Percentiles rank a stretch among this genome's conserved stretches.
These are phyloP conservation scores for Leccinum incarnatum DNA, from an alignment of 768 basidiomycete genomes.

Conservation along the genomic window DNA sequence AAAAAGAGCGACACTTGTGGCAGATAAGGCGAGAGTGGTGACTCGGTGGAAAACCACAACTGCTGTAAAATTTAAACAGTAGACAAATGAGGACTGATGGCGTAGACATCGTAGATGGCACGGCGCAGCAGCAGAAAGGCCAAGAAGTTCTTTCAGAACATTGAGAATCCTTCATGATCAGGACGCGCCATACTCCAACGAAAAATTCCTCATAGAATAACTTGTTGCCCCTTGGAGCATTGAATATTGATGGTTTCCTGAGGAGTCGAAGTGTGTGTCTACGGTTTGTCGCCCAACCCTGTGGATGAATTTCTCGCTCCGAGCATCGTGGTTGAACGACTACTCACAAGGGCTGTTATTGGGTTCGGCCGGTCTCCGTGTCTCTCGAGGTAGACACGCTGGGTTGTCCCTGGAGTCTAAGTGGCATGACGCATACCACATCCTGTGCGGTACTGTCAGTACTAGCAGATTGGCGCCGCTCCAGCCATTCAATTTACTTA, in stretches of 20 bases:
- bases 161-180: slow-evolving; percentile 14
- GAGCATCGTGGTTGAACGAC: too few relatives aligned
- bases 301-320: neutral
- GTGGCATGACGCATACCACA: too few relatives aligned
- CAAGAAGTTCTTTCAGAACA: slow-evolving; percentile 7
- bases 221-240: neutral
- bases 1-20: too few relatives aligned
- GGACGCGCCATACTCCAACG: slow-evolving; percentile 27
- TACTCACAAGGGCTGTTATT: too few relatives aligned
- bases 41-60: slow-evolving; percentile 21
- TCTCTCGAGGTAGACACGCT: too few relatives aligned
- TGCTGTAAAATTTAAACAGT: slow-evolving; percentile 2
- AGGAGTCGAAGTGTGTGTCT: neutral
- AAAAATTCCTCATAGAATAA: slow-evolving; percentile 10
- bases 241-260: neutral
- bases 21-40: slow-evolving; percentile 21
- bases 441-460: too few relatives aligned
- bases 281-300: neutral
- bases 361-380: too few relatives aligned
- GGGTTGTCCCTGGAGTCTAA: too few relatives aligned
- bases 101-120: slow-evolving; percentile 22
- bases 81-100: slow-evolving; percentile 21
- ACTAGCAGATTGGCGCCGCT: neutral
- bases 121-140: slow-evolving; percentile 9
- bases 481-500: neutral